These are phyloP conservation scores for Sergeia podlipaevii DNA, from an alignment of 208 protist genomes.

Conservation along the genomic window DNA sequence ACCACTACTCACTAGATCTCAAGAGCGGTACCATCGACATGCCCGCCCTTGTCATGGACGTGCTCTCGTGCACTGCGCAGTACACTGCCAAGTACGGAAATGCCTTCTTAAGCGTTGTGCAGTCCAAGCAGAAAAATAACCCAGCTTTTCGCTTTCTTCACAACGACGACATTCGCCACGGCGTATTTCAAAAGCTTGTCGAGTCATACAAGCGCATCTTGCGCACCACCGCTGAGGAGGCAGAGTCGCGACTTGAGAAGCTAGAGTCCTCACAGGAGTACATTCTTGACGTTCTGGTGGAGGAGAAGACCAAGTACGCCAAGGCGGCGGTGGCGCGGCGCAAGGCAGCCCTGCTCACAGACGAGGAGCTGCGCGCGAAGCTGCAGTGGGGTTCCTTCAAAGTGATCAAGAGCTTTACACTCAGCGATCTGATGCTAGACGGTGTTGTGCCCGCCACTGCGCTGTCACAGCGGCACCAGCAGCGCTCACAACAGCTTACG, in stretches of 20 bases:
- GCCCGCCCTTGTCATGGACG: slow-evolving; percentile 55
- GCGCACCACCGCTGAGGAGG: slow-evolving; percentile 52
- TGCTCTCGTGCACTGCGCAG: slow-evolving; percentile 78
- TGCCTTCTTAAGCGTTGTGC: slow-evolving; percentile 54
- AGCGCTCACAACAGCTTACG: neutral
- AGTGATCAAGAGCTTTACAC: slow-evolving; percentile 60
- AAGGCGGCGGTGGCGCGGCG: slow-evolving; percentile 70
- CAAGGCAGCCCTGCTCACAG: slow-evolving; percentile 77
- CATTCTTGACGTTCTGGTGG: slow-evolving; percentile 52
- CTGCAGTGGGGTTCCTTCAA: slow-evolving; percentile 83
- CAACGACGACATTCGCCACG: slow-evolving; percentile 71
- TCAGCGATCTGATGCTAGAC: slow-evolving; percentile 74
- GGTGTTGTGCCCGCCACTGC: slow-evolving; percentile 61
- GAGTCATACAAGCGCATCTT: slow-evolving; percentile 77
- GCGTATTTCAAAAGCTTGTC: slow-evolving; percentile 65
- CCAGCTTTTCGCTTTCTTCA: slow-evolving; percentile 70
- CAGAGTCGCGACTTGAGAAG: slow-evolving; percentile 71
- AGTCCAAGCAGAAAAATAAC: slow-evolving; percentile 59
- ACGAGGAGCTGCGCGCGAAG: slow-evolving; percentile 76
- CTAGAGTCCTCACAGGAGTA: slow-evolving; percentile 37
- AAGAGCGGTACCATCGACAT: slow-evolving; percentile 65
- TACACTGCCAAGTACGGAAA: slow-evolving; percentile 88
- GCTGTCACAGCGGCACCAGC: slow-evolving; percentile 21
- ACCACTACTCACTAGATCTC: slow-evolving; percentile 61
- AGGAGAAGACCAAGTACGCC: slow-evolving; percentile 72